Evolutionary conservation across 345 rosid genomes (phyloP).

Genomic region (Euphorbia peplus): DNA sequence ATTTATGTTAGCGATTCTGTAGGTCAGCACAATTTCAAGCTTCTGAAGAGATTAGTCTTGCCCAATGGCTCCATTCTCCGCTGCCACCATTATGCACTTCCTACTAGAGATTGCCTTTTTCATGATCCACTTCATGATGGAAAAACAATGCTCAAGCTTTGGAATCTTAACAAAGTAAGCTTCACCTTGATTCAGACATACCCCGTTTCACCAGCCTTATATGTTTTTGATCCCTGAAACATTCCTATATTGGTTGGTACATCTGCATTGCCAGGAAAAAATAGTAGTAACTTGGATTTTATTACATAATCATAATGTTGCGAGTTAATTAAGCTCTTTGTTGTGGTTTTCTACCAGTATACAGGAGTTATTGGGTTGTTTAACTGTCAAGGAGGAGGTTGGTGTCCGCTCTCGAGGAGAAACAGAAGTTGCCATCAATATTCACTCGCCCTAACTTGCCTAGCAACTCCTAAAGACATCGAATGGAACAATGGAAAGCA

Average conservation of each 20-base stretch:
- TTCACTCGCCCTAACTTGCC: constrained; percentile 49
- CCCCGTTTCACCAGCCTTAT: neutral
- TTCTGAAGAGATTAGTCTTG: constrained; percentile 65
- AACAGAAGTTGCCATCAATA: constrained; percentile 65
- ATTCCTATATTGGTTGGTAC: too few relatives aligned
- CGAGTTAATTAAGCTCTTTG: too few relatives aligned
- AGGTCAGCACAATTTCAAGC: constrained; percentile 70
- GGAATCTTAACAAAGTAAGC: constrained; percentile 91
- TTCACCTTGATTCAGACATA: neutral
- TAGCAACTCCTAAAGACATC: constrained; percentile 54
- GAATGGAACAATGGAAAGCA: constrained; percentile 78
- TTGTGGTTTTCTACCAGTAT: constrained; percentile 35
- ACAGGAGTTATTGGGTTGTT: constrained; percentile 87
- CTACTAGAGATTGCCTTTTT: constrained; percentile 84
- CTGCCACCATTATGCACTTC: constrained; percentile 83
- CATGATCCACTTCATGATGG: constrained; percentile 96
- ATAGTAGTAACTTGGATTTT: too few relatives aligned
- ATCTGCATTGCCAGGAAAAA: too few relatives aligned
- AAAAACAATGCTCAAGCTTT: constrained; percentile 95
- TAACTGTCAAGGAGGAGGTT: constrained; percentile 99
- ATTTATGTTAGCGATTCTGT: constrained; percentile 80
- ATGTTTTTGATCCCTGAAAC: too few relatives aligned
- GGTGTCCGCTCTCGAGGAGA: constrained; percentile 73
- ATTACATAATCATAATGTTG: too few relatives aligned
- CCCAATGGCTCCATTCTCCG: constrained; percentile 82